Evolutionary conservation across 2,329 filamentous ascomycete genomes (phyloP).

Genomic region (Aspergillus calidoustus): DNA sequence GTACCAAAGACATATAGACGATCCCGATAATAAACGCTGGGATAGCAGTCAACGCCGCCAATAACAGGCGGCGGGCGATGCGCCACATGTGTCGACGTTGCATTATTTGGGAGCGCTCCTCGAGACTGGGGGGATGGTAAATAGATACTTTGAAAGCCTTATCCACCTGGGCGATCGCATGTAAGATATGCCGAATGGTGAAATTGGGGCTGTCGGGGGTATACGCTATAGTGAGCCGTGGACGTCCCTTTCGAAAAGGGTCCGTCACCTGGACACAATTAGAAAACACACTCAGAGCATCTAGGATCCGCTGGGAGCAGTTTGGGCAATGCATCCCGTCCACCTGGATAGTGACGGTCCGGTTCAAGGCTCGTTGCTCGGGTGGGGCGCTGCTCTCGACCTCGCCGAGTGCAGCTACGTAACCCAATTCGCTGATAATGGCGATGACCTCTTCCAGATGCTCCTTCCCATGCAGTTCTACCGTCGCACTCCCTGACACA

Average conservation of each 20-base stretch:
- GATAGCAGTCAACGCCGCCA: neutral
- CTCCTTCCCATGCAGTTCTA: no score
- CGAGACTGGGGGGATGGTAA: no score
- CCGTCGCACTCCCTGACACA: no score
- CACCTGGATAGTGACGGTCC: conserved; percentile 1
- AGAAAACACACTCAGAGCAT: neutral
- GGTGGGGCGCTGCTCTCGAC: no score
- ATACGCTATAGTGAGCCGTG: conserved; percentile 3
- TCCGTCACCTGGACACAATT: neutral
- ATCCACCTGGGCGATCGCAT: neutral
- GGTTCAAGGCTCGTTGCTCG: neutral
- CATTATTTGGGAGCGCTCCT: neutral
- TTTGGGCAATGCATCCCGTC: neutral
- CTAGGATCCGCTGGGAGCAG: conserved; percentile 3
- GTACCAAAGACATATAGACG: neutral
- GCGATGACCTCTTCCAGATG: no score
- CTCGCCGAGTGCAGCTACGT: no score
- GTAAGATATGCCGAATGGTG: conserved; percentile 5
- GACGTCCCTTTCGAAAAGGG: neutral
- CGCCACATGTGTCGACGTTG: neutral
- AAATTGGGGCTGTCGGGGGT: conserved; percentile 1
- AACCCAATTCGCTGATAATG: no score
- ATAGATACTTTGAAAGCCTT: no score
- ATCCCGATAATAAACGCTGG: neutral
- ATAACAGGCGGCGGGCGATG: neutral